Conservation (phyloP, 441 rosid genomes). For the Erysimum pusillum region DNA sequence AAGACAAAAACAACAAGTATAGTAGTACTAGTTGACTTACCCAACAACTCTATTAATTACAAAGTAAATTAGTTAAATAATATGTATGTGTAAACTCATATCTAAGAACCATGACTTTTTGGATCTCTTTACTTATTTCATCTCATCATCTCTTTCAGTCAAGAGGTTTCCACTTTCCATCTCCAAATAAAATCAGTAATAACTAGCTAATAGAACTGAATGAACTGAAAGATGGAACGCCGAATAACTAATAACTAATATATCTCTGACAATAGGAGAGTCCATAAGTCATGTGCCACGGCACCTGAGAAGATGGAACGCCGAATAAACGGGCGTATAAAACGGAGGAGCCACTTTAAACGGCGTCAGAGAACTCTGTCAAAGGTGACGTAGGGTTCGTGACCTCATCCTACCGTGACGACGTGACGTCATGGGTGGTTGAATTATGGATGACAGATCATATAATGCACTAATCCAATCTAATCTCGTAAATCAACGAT, state of each 20-base stretch:
- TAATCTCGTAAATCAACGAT: slow-evolving; percentile 33
- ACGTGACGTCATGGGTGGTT: slow-evolving; percentile 8
- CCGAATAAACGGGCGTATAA: slow-evolving; percentile 29
- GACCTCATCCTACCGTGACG: slow-evolving; percentile 36
- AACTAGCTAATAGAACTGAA: neutral
- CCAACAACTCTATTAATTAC: slow-evolving; percentile 28
- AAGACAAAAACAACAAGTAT: slow-evolving; percentile 20
- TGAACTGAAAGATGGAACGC: no score
- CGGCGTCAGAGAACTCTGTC: slow-evolving; percentile 10
- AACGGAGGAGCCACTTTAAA: slow-evolving; percentile 35
- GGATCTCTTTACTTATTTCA: neutral
- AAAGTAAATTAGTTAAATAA: neutral
- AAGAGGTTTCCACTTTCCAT: neutral
- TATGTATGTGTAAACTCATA: slow-evolving; percentile 22
- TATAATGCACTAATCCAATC: slow-evolving; percentile 26
- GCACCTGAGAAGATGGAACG: slow-evolving; percentile 41
- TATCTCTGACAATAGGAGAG: no score
- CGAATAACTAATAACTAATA: no score
- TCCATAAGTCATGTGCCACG: slow-evolving; percentile 28
- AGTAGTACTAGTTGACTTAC: slow-evolving; percentile 34
- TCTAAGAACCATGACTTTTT: slow-evolving; percentile 9
- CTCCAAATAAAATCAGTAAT: slow-evolving; percentile 1
- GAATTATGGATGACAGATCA: slow-evolving; percentile 39
- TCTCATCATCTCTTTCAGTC: neutral
- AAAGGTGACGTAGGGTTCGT: slow-evolving; percentile 29